Conservation (phyloP, 345 rosid genomes). For the Linum usitatissimum region DNA sequence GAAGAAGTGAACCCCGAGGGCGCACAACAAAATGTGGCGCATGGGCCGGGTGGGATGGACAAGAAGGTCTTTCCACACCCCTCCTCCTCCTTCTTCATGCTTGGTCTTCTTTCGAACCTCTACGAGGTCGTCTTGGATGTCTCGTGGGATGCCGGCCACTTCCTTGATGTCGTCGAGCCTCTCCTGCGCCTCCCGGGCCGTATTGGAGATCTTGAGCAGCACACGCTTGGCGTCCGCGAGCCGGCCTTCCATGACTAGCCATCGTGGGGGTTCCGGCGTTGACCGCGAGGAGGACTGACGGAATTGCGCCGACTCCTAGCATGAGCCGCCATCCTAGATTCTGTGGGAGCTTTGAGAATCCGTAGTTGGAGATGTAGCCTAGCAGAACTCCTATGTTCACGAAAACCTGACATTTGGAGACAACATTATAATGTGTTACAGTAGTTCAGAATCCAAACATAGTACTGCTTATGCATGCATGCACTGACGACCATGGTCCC, state of each 20-base stretch:
- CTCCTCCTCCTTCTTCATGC: slow-evolving; percentile 30
- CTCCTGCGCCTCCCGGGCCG: slow-evolving; percentile 34
- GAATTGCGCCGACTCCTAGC: slow-evolving; percentile 57
- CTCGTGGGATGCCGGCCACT: slow-evolving; percentile 7
- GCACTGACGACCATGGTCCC: no score
- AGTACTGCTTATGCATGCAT: no score
- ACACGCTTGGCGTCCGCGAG: slow-evolving; percentile 43
- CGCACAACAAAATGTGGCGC: slow-evolving; percentile 43
- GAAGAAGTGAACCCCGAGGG: slow-evolving; percentile 55
- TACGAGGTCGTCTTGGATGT: background rate
- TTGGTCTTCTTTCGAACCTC: background rate
- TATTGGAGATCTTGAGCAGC: slow-evolving; percentile 34
- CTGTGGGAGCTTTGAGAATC: slow-evolving; percentile 37
- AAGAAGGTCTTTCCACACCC: slow-evolving; percentile 52
- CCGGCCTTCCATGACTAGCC: slow-evolving; percentile 53
- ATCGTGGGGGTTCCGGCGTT: slow-evolving; percentile 75
- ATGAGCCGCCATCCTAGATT: slow-evolving; percentile 50
- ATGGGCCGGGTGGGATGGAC: slow-evolving; percentile 37
- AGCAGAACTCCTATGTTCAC: slow-evolving; percentile 50
- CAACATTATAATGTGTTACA: no score
- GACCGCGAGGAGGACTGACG: slow-evolving; percentile 32
- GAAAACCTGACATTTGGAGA: slow-evolving; percentile 13
- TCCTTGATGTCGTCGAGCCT: slow-evolving; percentile 39
- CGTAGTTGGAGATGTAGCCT: slow-evolving; percentile 52
- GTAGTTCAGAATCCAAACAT: background rate